Percentiles rank a stretch among this genome's conserved stretches.
Conservation (phyloP, 148 eudicot genomes). For the Diospyros kaki region DNA sequence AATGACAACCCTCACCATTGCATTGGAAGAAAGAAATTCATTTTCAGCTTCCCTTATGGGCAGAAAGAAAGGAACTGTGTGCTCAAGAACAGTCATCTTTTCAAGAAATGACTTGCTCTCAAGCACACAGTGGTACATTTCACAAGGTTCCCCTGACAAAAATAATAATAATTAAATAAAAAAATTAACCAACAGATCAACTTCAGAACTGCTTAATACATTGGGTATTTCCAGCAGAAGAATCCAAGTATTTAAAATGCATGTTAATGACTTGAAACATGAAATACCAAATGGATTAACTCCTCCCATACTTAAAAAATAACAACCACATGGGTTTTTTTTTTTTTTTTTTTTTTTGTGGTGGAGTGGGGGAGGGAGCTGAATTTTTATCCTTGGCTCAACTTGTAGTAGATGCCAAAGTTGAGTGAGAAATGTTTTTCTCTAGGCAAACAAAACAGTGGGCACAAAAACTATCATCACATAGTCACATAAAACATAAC, state of each 20-base stretch:
- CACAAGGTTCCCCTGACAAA: constrained; percentile 85
- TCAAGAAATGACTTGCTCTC: constrained; percentile 98
- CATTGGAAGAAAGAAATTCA: constrained; percentile 91
- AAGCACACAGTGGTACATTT: constrained; percentile 79
- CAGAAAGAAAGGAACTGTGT: constrained; percentile 92
- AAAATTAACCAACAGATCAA: constrained; percentile 4
- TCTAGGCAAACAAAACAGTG: too few relatives aligned
- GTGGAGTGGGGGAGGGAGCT: too few relatives aligned
- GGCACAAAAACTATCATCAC: too few relatives aligned
- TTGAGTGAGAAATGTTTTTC: too few relatives aligned
- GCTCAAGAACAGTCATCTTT: constrained; percentile 96
- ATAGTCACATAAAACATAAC: too few relatives aligned
- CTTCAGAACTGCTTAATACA: neutral
- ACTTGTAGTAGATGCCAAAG: too few relatives aligned
- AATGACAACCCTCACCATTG: constrained; percentile 73
- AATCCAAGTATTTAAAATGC: neutral
- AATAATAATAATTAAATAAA: neutral
- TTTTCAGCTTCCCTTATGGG: constrained; percentile 92
- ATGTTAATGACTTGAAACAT: neutral
- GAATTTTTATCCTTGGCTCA: too few relatives aligned
- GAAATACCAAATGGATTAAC: neutral
- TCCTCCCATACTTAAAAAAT: neutral
- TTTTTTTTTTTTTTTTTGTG: too few relatives aligned
- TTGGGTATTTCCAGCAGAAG: neutral
- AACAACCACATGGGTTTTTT: too few relatives aligned